phyloP scores from a whole-genome alignment of 2,329 filamentous ascomycete species.

The Arthrobotrys iridis region DNA sequence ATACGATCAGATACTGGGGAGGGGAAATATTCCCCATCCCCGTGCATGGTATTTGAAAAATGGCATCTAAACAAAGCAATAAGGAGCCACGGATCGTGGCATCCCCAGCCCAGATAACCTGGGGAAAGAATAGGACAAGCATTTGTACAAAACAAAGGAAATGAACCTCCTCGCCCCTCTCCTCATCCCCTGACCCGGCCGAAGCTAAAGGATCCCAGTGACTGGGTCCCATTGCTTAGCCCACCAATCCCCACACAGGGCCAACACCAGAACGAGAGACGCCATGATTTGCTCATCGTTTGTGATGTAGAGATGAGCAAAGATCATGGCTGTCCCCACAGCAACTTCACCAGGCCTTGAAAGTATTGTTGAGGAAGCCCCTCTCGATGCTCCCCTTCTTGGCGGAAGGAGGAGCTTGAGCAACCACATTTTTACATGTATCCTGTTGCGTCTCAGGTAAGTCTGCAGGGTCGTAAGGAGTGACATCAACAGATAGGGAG shows the following conservation, averaged over 20 bases:
- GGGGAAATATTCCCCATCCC: not conserved
- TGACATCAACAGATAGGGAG: not conserved
- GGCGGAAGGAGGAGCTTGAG: not conserved
- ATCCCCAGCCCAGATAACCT: not conserved
- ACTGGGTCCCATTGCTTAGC: slow-evolving; percentile 16
- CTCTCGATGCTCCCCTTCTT: not conserved
- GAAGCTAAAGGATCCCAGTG: slow-evolving; percentile 1
- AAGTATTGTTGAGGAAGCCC: not conserved
- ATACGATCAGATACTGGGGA: not conserved
- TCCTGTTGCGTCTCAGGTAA: not conserved
- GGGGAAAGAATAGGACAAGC: not conserved
- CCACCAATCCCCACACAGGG: slow-evolving; percentile 16
- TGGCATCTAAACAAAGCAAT: not conserved
- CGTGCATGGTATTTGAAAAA: not conserved
- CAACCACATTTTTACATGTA: not conserved
- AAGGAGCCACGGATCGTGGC: not conserved
- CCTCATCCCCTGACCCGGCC: not conserved
- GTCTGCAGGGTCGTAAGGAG: not conserved
- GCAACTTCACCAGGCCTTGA: slow-evolving; percentile 9
- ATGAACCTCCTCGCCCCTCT: too few species aligned
- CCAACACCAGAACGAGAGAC: slow-evolving; percentile 8
- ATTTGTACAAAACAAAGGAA: not conserved
- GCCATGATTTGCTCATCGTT: slow-evolving; percentile 22
- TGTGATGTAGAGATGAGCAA: slow-evolving; percentile 23
- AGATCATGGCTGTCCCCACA: not conserved